Evolutionary conservation across 139 green algal genomes (phyloP), one percentile per base, ranked within the genome.

Genomic region (Chlamydomonas schloesseri): DNA sequence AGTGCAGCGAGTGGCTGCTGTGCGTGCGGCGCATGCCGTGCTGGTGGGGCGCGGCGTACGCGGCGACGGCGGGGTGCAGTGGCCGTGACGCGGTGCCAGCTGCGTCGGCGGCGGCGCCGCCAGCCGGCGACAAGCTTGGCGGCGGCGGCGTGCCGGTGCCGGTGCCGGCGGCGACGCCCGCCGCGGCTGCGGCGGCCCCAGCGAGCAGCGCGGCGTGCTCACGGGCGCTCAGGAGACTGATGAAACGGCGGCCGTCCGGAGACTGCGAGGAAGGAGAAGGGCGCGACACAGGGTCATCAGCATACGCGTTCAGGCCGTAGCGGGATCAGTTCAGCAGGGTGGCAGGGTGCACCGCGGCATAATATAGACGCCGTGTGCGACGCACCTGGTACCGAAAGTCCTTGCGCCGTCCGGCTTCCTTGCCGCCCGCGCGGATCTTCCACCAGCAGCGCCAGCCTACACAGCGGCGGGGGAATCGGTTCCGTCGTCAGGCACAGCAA

Each of bases 371-470:
- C n/a, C 42, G 42, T 50, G 42, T 8, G 6, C 5, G 5, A n/a
- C 79, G 21, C 67, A 85, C 79, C 79, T 77, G 78, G 68, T 75
- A 84, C 4, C 78, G 78, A 46, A 84, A 84, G 78, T 84, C 78
- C 62, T 74, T 84, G 31, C 78, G 78, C 23, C 78, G 62, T 0
- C 78, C 78, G 2, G 78, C 78, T 29, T 84, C 62, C 78, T 84
- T 84, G 64, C 78, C 78, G n/a, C 78, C 78, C 78, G 78, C 78
- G 17, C 78, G 78, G 8, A 84, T 65, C 42, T 84, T 84, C 78
- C 78, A 84, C 64, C 78, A 84, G 64, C 78, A 84, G 17, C 62
- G 78, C 78, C 78, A 84, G 20, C 62, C 78, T 84, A 18, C 15
- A 28, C 9, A 4, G 42, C 42, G 0, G 8, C 34, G 68, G 17